Conservation (phyloP, 805 yeast genomes). For the Teunomyces atbi region DNA sequence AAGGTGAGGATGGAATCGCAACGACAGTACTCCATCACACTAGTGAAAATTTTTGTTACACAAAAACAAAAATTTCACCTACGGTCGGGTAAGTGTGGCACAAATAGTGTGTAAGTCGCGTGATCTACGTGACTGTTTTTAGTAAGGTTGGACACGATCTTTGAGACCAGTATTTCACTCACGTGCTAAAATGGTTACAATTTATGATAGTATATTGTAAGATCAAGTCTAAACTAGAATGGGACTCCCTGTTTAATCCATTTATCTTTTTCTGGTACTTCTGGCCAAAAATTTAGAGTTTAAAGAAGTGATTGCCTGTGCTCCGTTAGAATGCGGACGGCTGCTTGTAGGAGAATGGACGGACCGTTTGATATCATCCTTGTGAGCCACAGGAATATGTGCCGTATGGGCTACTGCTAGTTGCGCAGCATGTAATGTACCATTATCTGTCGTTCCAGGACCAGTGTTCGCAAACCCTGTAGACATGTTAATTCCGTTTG, state of each 20-base stretch:
- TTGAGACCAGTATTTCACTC: too few relatives aligned
- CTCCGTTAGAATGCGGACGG: slow-evolving; percentile 10
- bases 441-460: slow-evolving; percentile 20
- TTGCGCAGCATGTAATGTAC: slow-evolving; percentile 43
- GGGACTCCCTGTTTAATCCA: neutral
- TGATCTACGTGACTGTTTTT: slow-evolving; percentile 15
- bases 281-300: slow-evolving; percentile 63
- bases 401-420: slow-evolving; percentile 39
- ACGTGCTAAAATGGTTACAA: neutral
- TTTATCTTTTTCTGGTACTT: slow-evolving; percentile 44
- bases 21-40: slow-evolving; percentile 8
- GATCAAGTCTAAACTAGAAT: too few relatives aligned
- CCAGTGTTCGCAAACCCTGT: slow-evolving; percentile 24
- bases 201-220: neutral
- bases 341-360: slow-evolving; percentile 5
- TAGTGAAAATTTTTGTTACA: slow-evolving; percentile 13
- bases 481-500: slow-evolving; percentile 23
- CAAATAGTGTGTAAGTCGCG: slow-evolving; percentile 1
- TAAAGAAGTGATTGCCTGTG: slow-evolving; percentile 45
- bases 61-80: slow-evolving; percentile 3
- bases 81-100: slow-evolving; percentile 7
- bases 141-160: neutral
- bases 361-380: slow-evolving; percentile 19
- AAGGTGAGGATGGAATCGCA: slow-evolving; percentile 4
- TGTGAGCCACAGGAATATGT: slow-evolving; percentile 18